A percentile compares a stretch with the other conserved stretches of the same genome.
Conservation (phyloP, 1,139 yeast species). For the Magnusiomyces fungicola region DNA sequence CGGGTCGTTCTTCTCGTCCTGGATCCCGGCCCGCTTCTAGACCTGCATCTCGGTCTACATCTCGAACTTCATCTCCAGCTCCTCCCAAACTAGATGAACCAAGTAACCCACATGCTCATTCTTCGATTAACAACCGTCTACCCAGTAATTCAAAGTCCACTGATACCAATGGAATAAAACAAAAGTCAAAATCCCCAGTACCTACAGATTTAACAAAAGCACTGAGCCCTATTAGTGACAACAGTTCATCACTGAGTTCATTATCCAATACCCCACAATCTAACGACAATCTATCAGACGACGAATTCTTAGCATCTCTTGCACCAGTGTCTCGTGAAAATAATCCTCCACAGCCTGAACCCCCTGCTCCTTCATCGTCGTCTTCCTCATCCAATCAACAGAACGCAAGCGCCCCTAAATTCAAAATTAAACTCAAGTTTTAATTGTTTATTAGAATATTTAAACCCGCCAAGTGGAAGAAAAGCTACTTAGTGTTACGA, state of each 20-base stretch:
- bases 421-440: constrained; percentile 3
- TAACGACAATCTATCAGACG: too few relatives aligned
- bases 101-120: background rate
- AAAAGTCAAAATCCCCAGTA: background rate
- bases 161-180: background rate
- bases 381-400: background rate
- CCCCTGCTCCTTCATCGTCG: background rate
- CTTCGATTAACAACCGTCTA: background rate
- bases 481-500: too few relatives aligned
- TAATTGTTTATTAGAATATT: too few relatives aligned
- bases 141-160: background rate
- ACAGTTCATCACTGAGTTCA: background rate
- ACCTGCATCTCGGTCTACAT: background rate
- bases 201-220: background rate
- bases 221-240: background rate
- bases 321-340: too few relatives aligned
- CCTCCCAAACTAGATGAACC: background rate
- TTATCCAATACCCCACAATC: too few relatives aligned
- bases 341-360: too few relatives aligned
- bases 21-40: background rate
- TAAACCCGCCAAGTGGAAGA: too few relatives aligned
- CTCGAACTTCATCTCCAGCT: constrained; percentile 1
- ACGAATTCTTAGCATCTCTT: too few relatives aligned
- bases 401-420: background rate
- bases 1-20: background rate